Percentiles rank a stretch among this genome's conserved stretches.
Evolutionary conservation across 345 rosid genomes (phyloP).

Genomic region (Stellera chamaejasme): DNA sequence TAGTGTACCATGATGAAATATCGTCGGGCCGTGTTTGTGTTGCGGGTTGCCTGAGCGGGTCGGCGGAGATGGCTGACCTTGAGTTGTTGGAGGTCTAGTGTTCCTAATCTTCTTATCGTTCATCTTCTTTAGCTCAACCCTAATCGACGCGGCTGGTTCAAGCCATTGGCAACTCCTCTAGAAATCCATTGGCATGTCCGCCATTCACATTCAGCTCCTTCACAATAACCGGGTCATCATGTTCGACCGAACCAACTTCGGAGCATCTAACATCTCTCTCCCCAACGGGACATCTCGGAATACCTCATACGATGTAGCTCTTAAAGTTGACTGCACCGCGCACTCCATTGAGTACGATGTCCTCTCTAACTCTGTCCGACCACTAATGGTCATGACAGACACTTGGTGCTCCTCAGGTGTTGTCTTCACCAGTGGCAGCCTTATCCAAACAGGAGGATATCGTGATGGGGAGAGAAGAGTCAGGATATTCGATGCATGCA

Average conservation of each 20-base stretch:
- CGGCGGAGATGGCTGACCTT: too few species aligned
- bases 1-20: too few species aligned
- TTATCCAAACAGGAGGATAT: background rate
- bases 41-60: too few species aligned
- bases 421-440: background rate
- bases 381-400: slow-evolving; percentile 19
- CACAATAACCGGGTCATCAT: slow-evolving; percentile 16
- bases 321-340: slow-evolving; percentile 11
- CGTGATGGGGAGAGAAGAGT: background rate
- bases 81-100: too few species aligned
- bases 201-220: slow-evolving; percentile 28
- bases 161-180: too few species aligned
- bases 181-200: slow-evolving; percentile 20
- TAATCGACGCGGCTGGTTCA: slow-evolving; percentile 25
- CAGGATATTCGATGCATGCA: background rate
- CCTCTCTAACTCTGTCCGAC: slow-evolving; percentile 9
- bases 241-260: slow-evolving; percentile 11
- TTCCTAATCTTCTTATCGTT: slow-evolving; percentile 15
- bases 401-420: slow-evolving; percentile 5
- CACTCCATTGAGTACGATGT: slow-evolving; percentile 22
- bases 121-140: slow-evolving; percentile 11
- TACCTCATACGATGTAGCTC: background rate
- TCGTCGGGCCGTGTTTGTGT: too few species aligned
- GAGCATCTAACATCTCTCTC: slow-evolving; percentile 3
- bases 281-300: background rate